A percentile compares a stretch with the other conserved stretches of the same genome.
phyloP scores from a whole-genome alignment of 2,329 filamentous ascomycete species.

The Fusarium sp. region DNA sequence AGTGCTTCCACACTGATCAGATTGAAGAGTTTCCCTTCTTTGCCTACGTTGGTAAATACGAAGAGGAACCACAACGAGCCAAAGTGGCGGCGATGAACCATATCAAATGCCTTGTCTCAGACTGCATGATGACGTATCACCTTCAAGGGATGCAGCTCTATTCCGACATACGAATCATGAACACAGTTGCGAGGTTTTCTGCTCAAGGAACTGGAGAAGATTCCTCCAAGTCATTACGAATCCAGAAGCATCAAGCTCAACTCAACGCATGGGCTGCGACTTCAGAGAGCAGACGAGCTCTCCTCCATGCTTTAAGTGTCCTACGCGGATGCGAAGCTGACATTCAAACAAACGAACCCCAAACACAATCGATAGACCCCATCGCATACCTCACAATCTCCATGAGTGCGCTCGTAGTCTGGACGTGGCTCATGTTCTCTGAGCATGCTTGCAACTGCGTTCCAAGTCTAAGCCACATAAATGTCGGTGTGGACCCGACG shows the following conservation, averaged over 20 bases:
- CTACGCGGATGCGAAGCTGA: constrained; percentile 45
- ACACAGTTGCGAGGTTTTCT: constrained; percentile 39
- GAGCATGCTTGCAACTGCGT: constrained; percentile 45
- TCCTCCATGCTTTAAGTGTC: constrained; percentile 50
- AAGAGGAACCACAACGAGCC: constrained; percentile 40
- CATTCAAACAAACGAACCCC: constrained; percentile 26
- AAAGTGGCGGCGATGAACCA: constrained; percentile 41
- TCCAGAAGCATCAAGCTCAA: constrained; percentile 35
- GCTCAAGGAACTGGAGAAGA: constrained; percentile 13
- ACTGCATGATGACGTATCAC: constrained; percentile 52
- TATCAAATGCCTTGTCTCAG: constrained; percentile 48
- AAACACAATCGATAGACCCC: constrained; percentile 45
- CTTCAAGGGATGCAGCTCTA: constrained; percentile 52
- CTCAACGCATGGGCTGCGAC: constrained; percentile 48
- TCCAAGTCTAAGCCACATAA: constrained; percentile 38
- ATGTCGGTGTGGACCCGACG: constrained; percentile 34
- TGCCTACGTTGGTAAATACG: constrained; percentile 47
- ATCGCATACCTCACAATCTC: constrained; percentile 50
- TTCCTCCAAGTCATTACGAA: constrained; percentile 28
- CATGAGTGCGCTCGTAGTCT: constrained; percentile 49
- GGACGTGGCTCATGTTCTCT: constrained; percentile 51
- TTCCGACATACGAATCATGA: constrained; percentile 49
- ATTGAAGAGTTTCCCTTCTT: constrained; percentile 33
- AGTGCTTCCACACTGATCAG: constrained; percentile 20
- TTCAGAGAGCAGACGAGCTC: constrained; percentile 45